phyloP scores from a whole-genome alignment of 768 basidiomycete species.

The Amanita pseudoporphyria region DNA sequence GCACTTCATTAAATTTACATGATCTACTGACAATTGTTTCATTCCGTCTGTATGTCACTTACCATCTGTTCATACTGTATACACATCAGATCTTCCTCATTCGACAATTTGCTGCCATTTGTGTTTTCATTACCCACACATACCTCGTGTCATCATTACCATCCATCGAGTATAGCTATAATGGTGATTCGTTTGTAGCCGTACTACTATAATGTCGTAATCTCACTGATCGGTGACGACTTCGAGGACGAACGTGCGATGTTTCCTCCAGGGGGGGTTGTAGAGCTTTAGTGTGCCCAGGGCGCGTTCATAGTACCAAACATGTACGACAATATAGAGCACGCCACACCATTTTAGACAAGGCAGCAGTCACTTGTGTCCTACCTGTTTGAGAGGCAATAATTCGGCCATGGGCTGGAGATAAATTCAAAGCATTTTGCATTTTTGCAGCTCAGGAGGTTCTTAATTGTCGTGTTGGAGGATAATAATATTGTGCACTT shows the following conservation, averaged over 20 bases:
- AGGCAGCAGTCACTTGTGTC: too few species aligned
- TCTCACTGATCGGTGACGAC: constrained; percentile 21
- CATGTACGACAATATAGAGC: too few species aligned
- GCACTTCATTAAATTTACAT: constrained; percentile 61
- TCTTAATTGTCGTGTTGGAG: background rate
- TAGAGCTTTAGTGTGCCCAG: too few species aligned
- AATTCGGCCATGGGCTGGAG: background rate
- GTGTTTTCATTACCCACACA: constrained; percentile 7
- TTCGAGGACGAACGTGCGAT: constrained; percentile 1
- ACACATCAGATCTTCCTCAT: constrained; percentile 8
- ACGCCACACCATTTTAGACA: too few species aligned
- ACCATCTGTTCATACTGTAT: constrained; percentile 6
- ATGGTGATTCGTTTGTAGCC: constrained; percentile 30
- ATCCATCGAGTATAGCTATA: constrained; percentile 23
- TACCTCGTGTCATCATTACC: constrained; percentile 15
- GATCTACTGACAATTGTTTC: constrained; percentile 20
- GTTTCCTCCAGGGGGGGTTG: too few species aligned
- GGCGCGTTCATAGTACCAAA: too few species aligned
- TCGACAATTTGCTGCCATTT: constrained; percentile 8
- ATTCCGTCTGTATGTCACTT: constrained; percentile 11
- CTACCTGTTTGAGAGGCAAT: background rate
- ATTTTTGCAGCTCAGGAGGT: background rate
- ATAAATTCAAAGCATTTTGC: background rate
- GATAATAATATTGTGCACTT: background rate
- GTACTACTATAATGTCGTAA: constrained; percentile 24